These are phyloP conservation scores for Mycena epipterygia DNA, from an alignment of 768 basidiomycete species.

Conservation along the genomic window DNA sequence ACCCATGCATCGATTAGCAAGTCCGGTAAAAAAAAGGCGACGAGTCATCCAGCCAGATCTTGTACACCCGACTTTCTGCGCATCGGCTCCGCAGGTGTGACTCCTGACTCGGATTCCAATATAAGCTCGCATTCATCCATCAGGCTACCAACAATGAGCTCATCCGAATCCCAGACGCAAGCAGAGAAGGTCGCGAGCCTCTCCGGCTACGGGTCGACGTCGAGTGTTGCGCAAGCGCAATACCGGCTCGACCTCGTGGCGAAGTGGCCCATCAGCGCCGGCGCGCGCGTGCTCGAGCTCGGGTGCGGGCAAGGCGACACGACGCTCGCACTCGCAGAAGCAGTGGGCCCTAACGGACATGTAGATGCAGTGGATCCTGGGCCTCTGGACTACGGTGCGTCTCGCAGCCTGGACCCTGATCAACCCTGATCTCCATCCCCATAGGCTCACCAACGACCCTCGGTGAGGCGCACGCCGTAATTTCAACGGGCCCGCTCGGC, in stretches of 20 bases:
- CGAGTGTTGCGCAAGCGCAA: slow-evolving; percentile 36
- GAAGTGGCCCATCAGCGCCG: slow-evolving; percentile 45
- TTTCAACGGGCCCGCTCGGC: slow-evolving; percentile 47
- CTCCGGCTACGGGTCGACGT: slow-evolving; percentile 32
- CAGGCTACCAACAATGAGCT: slow-evolving; percentile 10
- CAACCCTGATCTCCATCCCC: neutral
- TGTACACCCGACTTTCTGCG: no score
- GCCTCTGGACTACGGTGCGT: slow-evolving; percentile 50
- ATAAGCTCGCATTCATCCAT: no score
- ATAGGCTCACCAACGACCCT: slow-evolving; percentile 53
- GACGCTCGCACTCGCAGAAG: slow-evolving; percentile 51
- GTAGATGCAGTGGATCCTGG: slow-evolving; percentile 57
- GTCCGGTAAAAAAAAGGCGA: no score
- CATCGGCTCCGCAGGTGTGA: no score
- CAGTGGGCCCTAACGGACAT: slow-evolving; percentile 50
- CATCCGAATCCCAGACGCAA: neutral
- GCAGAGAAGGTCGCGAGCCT: slow-evolving; percentile 31
- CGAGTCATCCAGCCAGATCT: no score
- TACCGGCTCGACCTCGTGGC: slow-evolving; percentile 51
- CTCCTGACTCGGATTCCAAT: no score
- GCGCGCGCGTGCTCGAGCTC: slow-evolving; percentile 51
- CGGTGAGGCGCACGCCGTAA: slow-evolving; percentile 50
- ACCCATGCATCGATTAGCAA: no score
- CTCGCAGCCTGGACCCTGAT: neutral
- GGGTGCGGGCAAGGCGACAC: slow-evolving; percentile 59